A percentile compares a stretch with the other conserved stretches of the same genome.
phyloP scores from a whole-genome alignment of 2,329 filamentous ascomycete species.

The Thelonectria rubi region DNA sequence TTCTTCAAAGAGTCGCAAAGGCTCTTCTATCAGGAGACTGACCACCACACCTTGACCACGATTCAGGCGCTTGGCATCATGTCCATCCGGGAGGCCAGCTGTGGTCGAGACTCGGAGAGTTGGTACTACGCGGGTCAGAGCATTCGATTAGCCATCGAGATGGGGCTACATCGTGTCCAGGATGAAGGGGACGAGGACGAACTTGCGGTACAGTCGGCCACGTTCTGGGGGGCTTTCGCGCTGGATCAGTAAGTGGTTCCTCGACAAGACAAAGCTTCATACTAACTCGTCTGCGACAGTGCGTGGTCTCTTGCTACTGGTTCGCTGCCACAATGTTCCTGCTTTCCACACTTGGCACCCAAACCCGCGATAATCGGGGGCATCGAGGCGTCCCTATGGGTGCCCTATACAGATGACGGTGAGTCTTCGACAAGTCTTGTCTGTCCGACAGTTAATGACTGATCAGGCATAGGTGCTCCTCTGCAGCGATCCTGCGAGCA shows the following conservation, averaged over 20 bases:
- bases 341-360: conserved; percentile 63
- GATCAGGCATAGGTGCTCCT: conserved; percentile 55
- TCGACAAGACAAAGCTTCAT: background rate
- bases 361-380: conserved; percentile 69
- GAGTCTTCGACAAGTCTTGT: conserved; percentile 37
- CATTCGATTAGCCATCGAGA: conserved; percentile 75
- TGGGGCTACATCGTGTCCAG: conserved; percentile 69
- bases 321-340: conserved; percentile 67
- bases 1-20: conserved; percentile 76
- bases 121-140: conserved; percentile 79
- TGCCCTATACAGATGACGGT: conserved; percentile 68
- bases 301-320: conserved; percentile 73
- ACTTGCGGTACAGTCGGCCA: conserved; percentile 66
- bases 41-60: conserved; percentile 72
- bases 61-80: conserved; percentile 80
- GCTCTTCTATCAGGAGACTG: conserved; percentile 64
- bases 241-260: conserved; percentile 66
- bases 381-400: conserved; percentile 68
- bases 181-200: conserved; percentile 63
- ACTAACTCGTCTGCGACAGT: conserved; percentile 49
- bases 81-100: conserved; percentile 78
- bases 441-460: background rate
- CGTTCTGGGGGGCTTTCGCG: conserved; percentile 70
- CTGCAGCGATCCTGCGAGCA: conserved; percentile 66
- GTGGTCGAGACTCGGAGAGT: conserved; percentile 75